A percentile compares a stretch with the other conserved stretches of the same genome.
phyloP scores from a whole-genome alignment of 2,329 filamentous ascomycete species.

The Pseudogymnoascus sp. region DNA sequence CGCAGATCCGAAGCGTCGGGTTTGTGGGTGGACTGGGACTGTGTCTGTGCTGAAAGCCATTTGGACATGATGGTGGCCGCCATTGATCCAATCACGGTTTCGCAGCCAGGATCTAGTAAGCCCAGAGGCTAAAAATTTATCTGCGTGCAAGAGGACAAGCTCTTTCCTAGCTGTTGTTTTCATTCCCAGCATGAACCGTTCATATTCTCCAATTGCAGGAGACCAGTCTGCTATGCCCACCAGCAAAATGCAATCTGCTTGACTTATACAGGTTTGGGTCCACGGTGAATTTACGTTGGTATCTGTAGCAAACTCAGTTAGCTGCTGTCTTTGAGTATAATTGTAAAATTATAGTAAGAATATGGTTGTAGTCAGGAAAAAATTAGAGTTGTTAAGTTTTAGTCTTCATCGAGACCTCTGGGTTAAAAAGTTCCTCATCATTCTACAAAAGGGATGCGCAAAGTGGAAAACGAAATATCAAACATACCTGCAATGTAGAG shows the following conservation, averaged over 20 bases:
- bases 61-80: constrained; percentile 93
- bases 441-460: constrained; percentile 37
- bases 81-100: constrained; percentile 96
- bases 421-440: constrained; percentile 22
- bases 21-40: constrained; percentile 66
- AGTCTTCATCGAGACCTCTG: constrained; percentile 23
- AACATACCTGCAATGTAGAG: constrained; percentile 76
- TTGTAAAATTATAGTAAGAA: not conserved
- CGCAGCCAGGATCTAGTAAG: constrained; percentile 82
- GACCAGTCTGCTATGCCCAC: constrained; percentile 87
- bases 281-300: constrained; percentile 95
- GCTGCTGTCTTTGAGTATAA: constrained; percentile 16
- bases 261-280: constrained; percentile 96
- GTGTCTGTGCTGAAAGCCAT: constrained; percentile 77
- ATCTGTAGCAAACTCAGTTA: constrained; percentile 41
- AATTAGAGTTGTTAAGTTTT: constrained; percentile 46
- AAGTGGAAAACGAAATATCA: not conserved
- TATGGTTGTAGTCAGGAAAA: constrained; percentile 47
- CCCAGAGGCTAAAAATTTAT: constrained; percentile 78
- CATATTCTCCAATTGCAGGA: constrained; percentile 87
- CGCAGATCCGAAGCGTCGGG: constrained; percentile 72
- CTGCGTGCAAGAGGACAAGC: constrained; percentile 78
- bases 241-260: constrained; percentile 91
- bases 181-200: constrained; percentile 90
- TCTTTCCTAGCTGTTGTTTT: constrained; percentile 95